phyloP scores from a whole-genome alignment of 2,329 filamentous ascomycete species.

The Cytospora piceicola region DNA sequence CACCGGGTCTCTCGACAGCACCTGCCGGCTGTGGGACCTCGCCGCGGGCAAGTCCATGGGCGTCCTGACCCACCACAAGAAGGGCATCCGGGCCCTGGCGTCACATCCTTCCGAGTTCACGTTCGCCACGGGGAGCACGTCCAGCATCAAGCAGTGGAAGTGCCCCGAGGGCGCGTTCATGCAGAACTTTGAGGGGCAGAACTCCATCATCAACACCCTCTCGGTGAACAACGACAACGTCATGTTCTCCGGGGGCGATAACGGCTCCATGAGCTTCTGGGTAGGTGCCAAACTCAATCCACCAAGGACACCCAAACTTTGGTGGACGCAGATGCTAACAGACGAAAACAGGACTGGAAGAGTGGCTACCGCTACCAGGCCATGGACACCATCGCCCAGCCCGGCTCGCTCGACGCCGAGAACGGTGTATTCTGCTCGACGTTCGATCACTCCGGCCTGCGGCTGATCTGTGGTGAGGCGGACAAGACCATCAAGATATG shows the following conservation, averaged over 20 bases:
- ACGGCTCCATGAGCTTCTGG: conserved; percentile 97
- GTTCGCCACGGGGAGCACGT: conserved; percentile 88
- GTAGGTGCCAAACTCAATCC: conserved; percentile 15
- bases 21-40: conserved; percentile 91
- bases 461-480: conserved; percentile 91
- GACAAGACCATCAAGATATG: conserved; percentile 99
- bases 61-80: conserved; percentile 97
- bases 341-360: conserved; percentile 74
- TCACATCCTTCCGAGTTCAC: conserved; percentile 93
- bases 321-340: background rate
- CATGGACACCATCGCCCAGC: conserved; percentile 89
- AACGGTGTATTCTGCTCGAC: conserved; percentile 93
- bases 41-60: conserved; percentile 96
- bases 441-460: conserved; percentile 85
- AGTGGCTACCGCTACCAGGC: conserved; percentile 89
- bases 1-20: conserved; percentile 87
- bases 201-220: conserved; percentile 93
- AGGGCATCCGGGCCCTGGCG: conserved; percentile 84
- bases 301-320: too few relatives aligned
- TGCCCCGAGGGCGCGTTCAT: conserved; percentile 97
- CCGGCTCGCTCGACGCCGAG: conserved; percentile 91
- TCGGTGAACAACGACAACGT: conserved; percentile 95
- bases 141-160: conserved; percentile 99
- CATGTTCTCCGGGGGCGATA: conserved; percentile 91
- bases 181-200: conserved; percentile 98